A percentile compares a stretch with the other conserved stretches of the same genome.
Evolutionary conservation across 2,329 filamentous ascomycete species (phyloP).

Genomic region (Aureobasidium melanogenum): DNA sequence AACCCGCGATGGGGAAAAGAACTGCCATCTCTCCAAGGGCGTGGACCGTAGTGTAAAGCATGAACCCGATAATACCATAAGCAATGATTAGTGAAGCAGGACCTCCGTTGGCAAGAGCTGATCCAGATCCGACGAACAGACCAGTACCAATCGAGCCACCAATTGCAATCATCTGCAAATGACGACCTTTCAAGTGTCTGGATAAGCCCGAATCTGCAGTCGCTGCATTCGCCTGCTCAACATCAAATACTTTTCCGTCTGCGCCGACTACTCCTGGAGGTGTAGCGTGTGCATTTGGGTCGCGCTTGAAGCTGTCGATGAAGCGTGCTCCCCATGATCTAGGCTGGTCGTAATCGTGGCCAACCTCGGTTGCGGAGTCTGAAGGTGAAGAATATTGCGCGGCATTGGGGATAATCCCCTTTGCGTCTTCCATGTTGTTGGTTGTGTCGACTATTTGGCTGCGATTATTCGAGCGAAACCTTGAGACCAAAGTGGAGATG

Average conservation of each 20-base stretch:
- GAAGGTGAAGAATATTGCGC: slow-evolving; percentile 15
- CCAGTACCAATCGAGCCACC: slow-evolving; percentile 79
- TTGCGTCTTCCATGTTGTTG: slow-evolving; percentile 17
- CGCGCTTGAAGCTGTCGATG: slow-evolving; percentile 56
- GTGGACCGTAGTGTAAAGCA: slow-evolving; percentile 89
- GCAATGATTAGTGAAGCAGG: slow-evolving; percentile 70
- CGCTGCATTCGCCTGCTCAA: slow-evolving; percentile 51
- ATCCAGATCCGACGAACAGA: slow-evolving; percentile 57
- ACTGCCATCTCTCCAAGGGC: slow-evolving; percentile 86
- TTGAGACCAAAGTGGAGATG: too few species aligned
- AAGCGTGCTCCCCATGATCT: slow-evolving; percentile 25
- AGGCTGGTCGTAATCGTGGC: slow-evolving; percentile 4
- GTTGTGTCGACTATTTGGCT: background rate
- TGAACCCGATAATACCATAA: slow-evolving; percentile 64
- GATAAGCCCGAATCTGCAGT: slow-evolving; percentile 69
- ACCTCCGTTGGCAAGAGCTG: slow-evolving; percentile 60
- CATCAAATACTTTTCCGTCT: slow-evolving; percentile 50
- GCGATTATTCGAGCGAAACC: background rate
- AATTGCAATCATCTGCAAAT: slow-evolving; percentile 97
- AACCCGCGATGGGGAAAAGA: slow-evolving; percentile 80
- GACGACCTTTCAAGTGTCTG: slow-evolving; percentile 66
- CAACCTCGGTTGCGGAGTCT: slow-evolving; percentile 12
- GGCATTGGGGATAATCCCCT: slow-evolving; percentile 13
- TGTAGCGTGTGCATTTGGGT: slow-evolving; percentile 47
- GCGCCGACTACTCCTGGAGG: slow-evolving; percentile 34